Evolutionary conservation across 2,329 filamentous ascomycete species (phyloP), one percentile per base, ranked within the genome.

Genomic region (Phoma sp.): DNA sequence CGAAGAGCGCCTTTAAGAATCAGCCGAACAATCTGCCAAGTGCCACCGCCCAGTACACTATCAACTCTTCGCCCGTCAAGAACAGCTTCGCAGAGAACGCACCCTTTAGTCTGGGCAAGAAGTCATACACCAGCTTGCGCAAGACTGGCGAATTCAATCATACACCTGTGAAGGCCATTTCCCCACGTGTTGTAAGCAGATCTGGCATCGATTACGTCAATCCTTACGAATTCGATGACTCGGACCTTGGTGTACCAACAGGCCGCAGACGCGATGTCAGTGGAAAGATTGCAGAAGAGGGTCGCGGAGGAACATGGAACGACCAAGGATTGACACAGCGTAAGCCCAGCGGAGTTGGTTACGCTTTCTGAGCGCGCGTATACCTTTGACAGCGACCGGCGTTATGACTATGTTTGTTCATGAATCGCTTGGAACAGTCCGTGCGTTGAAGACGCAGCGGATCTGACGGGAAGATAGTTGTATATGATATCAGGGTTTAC

Each of bases 221-320:
- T 50, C 63, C 65, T 59, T 70, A 70, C 27, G 60, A 66, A 36
- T 67, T 65, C 52, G 70, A 73, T 2, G 66, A 64, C 18, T 64
- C 67, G 47, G 63, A 72, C 62, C 55, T 75, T 42, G 72, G 69
- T 14, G 69, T 63, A 37, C 64, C 62, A 9, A 29, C 27, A 7
- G 68, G 64, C 4, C 55, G 68, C 40, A 57, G 70, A 55, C 47
- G 67, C 46, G 86, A 88, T 57, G 88, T 90, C 2, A 91, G 88
- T 68, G 89, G 89, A 1, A 90, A 89, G 78, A 74, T 86, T 50
- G 88, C 82, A 0, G 89, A 92, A 70, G 89, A 93, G 69, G 89
- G 89, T 2, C 77, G 82, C 41, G 84, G 71, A 4, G 72, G 68
- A 4, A 55, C 70, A 23, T 73, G 71, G 62, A 61, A 52, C 47